Evolutionary conservation across 2,329 filamentous ascomycete species (phyloP).

Genomic region (Dactylellina sp.): DNA sequence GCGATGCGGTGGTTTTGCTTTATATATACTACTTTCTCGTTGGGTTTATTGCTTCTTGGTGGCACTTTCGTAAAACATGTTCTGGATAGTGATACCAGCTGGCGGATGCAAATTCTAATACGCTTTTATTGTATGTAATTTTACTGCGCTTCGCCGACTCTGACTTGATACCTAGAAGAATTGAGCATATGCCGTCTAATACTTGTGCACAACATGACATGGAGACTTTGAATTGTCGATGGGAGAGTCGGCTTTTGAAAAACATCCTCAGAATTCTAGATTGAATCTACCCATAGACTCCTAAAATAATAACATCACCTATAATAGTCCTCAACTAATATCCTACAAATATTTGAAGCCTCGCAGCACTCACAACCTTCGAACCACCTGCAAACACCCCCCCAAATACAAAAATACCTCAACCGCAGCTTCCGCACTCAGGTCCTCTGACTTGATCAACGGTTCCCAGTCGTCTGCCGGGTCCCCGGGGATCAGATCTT

Average conservation of each 20-base stretch:
- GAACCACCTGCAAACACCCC: background rate
- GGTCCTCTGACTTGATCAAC: constrained; percentile 42
- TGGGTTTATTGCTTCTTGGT: too few species aligned
- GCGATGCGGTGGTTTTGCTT: too few species aligned
- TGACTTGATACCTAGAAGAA: background rate
- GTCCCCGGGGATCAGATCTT: constrained; percentile 33
- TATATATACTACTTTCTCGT: too few species aligned
- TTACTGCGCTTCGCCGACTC: constrained; percentile 6
- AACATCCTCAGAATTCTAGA: too few species aligned
- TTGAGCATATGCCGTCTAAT: background rate
- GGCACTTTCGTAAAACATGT: background rate
- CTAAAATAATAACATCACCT: too few species aligned
- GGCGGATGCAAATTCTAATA: constrained; percentile 21
- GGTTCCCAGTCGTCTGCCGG: constrained; percentile 33
- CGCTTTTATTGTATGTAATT: constrained; percentile 4
- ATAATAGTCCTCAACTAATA: too few species aligned
- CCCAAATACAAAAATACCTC: background rate
- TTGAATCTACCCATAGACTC: too few species aligned
- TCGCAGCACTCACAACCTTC: too few species aligned
- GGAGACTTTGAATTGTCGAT: too few species aligned
- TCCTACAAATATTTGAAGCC: too few species aligned
- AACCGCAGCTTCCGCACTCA: constrained; percentile 45
- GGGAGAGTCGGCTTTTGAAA: too few species aligned
- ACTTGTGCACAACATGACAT: too few species aligned
- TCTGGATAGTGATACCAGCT: background rate